These are phyloP conservation scores for Lecanoromycetidae sp. DNA, from an alignment of 2,329 filamentous ascomycete genomes.

Conservation along the genomic window DNA sequence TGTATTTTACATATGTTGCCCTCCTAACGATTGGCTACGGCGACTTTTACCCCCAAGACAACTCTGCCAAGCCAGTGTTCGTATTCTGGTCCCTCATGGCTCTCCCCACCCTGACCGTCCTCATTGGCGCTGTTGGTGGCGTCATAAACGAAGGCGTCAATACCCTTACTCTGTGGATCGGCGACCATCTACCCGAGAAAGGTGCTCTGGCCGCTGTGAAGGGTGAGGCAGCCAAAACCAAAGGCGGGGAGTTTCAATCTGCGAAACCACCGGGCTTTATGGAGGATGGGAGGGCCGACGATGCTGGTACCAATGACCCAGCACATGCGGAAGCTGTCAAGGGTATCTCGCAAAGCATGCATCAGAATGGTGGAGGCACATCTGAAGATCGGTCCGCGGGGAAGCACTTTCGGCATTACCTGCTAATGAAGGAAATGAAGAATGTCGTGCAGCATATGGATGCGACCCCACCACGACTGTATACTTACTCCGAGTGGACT, in stretches of 20 bases:
- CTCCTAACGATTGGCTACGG: slow-evolving; percentile 30
- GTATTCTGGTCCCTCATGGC: slow-evolving; percentile 30
- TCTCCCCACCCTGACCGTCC: slow-evolving; percentile 27
- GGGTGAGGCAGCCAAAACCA: neutral
- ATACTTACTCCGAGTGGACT: slow-evolving; percentile 34
- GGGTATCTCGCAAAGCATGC: slow-evolving; percentile 4
- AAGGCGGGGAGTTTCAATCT: neutral
- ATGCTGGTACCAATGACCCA: neutral
- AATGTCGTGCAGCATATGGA: slow-evolving; percentile 27
- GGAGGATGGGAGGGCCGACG: neutral
- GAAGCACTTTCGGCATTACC: slow-evolving; percentile 22
- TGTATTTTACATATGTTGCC: slow-evolving; percentile 27
- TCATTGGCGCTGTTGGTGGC: slow-evolving; percentile 27
- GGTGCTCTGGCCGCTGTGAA: neutral
- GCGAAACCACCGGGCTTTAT: slow-evolving; percentile 5
- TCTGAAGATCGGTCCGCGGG: slow-evolving; percentile 3
- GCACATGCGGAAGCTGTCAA: slow-evolving; percentile 7
- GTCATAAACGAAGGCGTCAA: slow-evolving; percentile 18
- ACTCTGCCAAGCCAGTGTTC: slow-evolving; percentile 27
- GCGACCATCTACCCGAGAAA: slow-evolving; percentile 9
- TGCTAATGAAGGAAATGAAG: slow-evolving; percentile 28
- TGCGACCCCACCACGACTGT: slow-evolving; percentile 24
- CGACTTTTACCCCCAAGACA: slow-evolving; percentile 24
- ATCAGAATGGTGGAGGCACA: neutral
- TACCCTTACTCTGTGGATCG: slow-evolving; percentile 15